A percentile compares a stretch with the other conserved stretches of the same genome.
Evolutionary conservation across 2,329 filamentous ascomycete species (phyloP).

Genomic region (Fusarium torulosum): DNA sequence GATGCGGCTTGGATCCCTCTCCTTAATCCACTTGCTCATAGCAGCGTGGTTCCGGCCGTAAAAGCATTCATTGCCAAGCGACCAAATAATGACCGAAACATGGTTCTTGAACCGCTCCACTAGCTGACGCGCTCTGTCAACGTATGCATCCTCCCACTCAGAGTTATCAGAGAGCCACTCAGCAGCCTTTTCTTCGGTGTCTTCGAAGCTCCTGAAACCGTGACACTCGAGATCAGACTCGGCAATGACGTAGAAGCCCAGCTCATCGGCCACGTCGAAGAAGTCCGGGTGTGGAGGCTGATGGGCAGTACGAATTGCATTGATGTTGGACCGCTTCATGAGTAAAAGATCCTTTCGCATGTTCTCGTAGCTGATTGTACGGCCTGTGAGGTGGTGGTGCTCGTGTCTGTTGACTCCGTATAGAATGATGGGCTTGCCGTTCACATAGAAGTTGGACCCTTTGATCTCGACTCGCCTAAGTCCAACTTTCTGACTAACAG

Average conservation of each 20-base stretch:
- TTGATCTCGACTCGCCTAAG: conserved; percentile 73
- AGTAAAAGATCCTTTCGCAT: conserved; percentile 70
- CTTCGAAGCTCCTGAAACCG: conserved; percentile 55
- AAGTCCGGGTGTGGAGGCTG: conserved; percentile 72
- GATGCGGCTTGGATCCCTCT: conserved; percentile 65
- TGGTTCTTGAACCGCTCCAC: conserved; percentile 72
- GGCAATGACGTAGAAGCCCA: conserved; percentile 74
- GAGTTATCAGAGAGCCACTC: conserved; percentile 67
- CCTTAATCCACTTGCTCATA: conserved; percentile 74
- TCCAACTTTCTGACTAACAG: conserved; percentile 68
- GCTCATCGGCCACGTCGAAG: conserved; percentile 72
- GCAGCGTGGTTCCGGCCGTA: conserved; percentile 75
- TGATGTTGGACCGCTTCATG: conserved; percentile 79
- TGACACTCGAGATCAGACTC: conserved; percentile 69
- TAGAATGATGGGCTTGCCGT: conserved; percentile 73
- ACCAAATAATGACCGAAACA: conserved; percentile 77
- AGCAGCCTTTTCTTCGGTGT: conserved; percentile 27
- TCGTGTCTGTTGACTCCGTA: conserved; percentile 79
- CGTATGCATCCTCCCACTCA: conserved; percentile 72
- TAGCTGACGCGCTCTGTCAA: conserved; percentile 74
- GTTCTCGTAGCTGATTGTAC: conserved; percentile 71
- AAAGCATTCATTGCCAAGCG: conserved; percentile 78
- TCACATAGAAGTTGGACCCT: conserved; percentile 72
- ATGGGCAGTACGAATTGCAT: conserved; percentile 76
- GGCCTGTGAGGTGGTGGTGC: conserved; percentile 72